phyloP scores from a whole-genome alignment of 129 eudicot species.

The Pulicaria dysenterica region DNA sequence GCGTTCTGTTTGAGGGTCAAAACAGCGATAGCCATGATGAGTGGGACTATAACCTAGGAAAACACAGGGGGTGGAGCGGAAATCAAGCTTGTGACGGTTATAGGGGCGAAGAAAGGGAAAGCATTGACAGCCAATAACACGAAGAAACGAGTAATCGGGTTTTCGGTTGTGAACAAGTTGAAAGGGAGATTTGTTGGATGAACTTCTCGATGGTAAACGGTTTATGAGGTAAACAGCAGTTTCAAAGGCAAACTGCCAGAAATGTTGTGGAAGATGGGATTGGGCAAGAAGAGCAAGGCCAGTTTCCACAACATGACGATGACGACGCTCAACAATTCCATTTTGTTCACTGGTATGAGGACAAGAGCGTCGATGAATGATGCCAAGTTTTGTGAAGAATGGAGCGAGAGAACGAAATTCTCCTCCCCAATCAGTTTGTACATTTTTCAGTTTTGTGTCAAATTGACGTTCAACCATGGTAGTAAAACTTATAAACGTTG shows the following conservation, averaged over 20 bases:
- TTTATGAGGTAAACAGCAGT: neutral
- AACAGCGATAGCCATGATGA: neutral
- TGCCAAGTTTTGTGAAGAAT: neutral
- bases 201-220: neutral
- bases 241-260: neutral
- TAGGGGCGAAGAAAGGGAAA: too few relatives aligned
- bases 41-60: neutral
- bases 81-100: too few relatives aligned
- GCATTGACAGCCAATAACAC: neutral
- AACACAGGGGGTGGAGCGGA: neutral
- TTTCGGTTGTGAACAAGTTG: neutral
- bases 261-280: neutral
- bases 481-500: too few relatives aligned
- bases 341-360: too few relatives aligned
- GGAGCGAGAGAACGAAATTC: too few relatives aligned
- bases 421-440: neutral
- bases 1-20: neutral
- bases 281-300: too few relatives aligned
- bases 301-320: too few relatives aligned
- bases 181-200: neutral
- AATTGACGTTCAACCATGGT: slow-evolving; percentile 5
- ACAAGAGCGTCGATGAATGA: neutral
- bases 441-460: neutral
- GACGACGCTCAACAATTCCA: too few relatives aligned
- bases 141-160: neutral